phyloP scores from a whole-genome alignment of 2,329 filamentous ascomycete species.

The Talaromyces sp. region DNA sequence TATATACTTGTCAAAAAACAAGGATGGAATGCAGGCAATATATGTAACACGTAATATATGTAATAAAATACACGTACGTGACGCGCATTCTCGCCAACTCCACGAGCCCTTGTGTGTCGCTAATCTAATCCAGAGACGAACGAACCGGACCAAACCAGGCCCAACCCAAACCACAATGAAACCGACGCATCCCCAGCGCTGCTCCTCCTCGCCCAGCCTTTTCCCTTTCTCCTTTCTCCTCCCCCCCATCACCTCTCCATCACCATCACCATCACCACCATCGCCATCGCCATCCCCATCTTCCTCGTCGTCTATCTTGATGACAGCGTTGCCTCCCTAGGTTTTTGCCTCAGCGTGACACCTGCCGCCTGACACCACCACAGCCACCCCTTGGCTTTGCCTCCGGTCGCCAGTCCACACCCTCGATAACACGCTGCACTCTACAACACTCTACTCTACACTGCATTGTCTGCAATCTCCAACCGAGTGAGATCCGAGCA shows the following conservation, averaged over 20 bases:
- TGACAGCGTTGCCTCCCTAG: neutral
- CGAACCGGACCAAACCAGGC: neutral
- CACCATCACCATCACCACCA: conserved; percentile 17
- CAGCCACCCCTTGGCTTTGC: conserved; percentile 18
- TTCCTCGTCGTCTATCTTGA: conserved; percentile 1
- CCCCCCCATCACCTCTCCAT: conserved; percentile 16
- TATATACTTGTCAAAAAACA: no score
- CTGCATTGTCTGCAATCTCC: neutral
- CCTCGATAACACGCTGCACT: conserved; percentile 21
- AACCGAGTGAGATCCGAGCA: neutral
- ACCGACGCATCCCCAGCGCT: conserved; percentile 14
- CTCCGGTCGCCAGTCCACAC: conserved; percentile 25
- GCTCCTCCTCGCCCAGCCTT: conserved; percentile 13
- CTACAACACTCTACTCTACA: neutral
- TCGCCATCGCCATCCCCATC: conserved; percentile 20
- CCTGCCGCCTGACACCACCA: conserved; percentile 26
- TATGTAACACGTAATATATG: no score
- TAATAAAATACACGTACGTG: no score
- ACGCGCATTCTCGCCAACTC: neutral
- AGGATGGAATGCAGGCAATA: no score
- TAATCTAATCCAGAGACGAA: conserved; percentile 9
- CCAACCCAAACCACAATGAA: conserved; percentile 21
- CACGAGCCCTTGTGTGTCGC: neutral
- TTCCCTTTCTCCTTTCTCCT: conserved; percentile 10
- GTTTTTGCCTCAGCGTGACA: neutral